Base-by-base conservation (phyloP, 352 stramenopile species). In the Phytophthora multivora region DNA sequence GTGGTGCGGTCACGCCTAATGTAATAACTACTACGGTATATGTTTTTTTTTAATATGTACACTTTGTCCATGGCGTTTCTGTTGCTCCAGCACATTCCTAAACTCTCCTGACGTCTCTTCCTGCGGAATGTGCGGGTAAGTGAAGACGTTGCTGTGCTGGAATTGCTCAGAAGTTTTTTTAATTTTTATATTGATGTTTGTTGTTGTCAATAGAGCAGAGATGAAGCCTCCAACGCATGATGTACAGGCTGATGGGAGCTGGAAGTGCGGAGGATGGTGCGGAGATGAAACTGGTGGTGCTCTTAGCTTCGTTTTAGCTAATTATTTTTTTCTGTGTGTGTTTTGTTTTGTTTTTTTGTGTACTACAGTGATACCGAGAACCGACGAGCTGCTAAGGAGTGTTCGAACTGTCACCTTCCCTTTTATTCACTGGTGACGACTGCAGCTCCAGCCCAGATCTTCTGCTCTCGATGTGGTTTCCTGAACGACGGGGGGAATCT, bases 51-150 rank as follows among this genome's bases (percentile, higher is more conserved):
- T 33, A 33, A 33, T 33, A 33, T 33, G 28, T 12, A 33, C 28
- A 33, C 28, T 33, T 43, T 13, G 12, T 36, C 21, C 16, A 3
- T 39, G 45, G 26, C 12, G 23, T 10, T 66, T 58, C 33, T 59
- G 33, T 36, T 68, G 23, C 45, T 42, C 2, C 46, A 92, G 85
- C 54, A 91, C 81, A 35, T 93, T 86, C 43, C 67, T 95, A 42
- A 95, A 93, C 42, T 59, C 66, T 2, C 55, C 72, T 10, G 74
- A 86, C 30, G 73, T 77, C 38, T 79, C 66, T 0, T 63, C 55
- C 23, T 95, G 86, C 52, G 82, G 65, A 42, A 88, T 95, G 77
- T 95, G 86, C 51, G 83, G 79, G 81, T 92, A 70, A 5, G 62
- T 51, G 15, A n/a, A 18, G 23, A 30, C 3, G 41, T 21, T 21